A percentile compares a stretch with the other conserved stretches of the same genome.
Evolutionary conservation across 768 basidiomycete genomes (phyloP).

Genomic region (Termitomyces sp.): DNA sequence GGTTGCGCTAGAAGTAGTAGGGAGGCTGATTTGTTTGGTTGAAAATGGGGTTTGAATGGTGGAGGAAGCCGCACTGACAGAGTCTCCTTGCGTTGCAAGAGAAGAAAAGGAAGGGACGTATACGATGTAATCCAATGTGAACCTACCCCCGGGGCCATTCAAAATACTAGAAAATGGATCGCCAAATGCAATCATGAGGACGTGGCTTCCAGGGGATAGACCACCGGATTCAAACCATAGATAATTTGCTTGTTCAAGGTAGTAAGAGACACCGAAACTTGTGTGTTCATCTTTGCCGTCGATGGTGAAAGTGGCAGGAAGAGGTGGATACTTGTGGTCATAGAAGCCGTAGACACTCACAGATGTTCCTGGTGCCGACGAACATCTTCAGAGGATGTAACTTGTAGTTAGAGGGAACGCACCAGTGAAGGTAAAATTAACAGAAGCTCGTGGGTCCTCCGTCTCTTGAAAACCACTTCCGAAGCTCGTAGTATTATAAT

Average conservation of each 20-base stretch:
- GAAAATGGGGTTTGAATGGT: neutral
- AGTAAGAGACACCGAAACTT: neutral
- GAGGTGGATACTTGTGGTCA: neutral
- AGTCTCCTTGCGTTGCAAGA: neutral
- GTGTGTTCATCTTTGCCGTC: neutral
- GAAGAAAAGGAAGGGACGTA: neutral
- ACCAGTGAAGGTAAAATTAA: neutral
- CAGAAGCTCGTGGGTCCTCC: neutral
- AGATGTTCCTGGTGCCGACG: neutral
- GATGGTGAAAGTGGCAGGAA: neutral
- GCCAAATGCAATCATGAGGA: neutral
- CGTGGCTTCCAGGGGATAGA: neutral
- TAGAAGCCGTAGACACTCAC: neutral
- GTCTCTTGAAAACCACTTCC: neutral
- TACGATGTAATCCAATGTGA: conserved; percentile 1
- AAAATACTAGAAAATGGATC: neutral
- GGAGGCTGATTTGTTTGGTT: neutral
- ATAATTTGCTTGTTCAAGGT: neutral
- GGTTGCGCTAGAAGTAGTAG: neutral
- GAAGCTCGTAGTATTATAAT: neutral
- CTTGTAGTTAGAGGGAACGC: neutral
- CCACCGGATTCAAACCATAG: neutral
- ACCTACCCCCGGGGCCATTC: neutral
- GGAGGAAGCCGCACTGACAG: neutral
- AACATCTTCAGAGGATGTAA: neutral